Conservation (phyloP, 805 yeast species). For the Candida maris region DNA sequence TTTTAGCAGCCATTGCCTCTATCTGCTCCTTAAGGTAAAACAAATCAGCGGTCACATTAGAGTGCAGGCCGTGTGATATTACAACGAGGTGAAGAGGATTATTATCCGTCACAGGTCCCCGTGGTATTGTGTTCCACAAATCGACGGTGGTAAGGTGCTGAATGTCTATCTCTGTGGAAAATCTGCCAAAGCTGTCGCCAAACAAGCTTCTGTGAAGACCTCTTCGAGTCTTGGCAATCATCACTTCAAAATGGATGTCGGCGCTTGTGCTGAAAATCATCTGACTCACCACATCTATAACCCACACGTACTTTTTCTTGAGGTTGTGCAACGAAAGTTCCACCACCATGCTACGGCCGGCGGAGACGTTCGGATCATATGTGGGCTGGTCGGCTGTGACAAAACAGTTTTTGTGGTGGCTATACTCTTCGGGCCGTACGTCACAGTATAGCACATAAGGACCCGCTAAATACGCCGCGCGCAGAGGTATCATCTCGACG, state of each 20-base stretch:
- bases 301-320: constrained; percentile 63
- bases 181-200: constrained; percentile 23
- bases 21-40: constrained; percentile 78
- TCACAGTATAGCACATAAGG: constrained; percentile 87
- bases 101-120: constrained; percentile 26
- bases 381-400: constrained; percentile 76
- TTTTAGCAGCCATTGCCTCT: constrained; percentile 41
- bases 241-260: constrained; percentile 61
- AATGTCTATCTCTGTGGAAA: constrained; percentile 40
- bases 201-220: constrained; percentile 25
- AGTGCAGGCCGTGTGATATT: constrained; percentile 87
- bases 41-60: constrained; percentile 89
- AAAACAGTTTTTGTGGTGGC: constrained; percentile 48
- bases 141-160: constrained; percentile 57
- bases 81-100: constrained; percentile 79
- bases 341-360: constrained; percentile 60
- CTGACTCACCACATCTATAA: constrained; percentile 77
- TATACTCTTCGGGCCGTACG: constrained; percentile 63
- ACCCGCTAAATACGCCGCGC: constrained; percentile 86
- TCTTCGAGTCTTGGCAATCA: constrained; percentile 46
- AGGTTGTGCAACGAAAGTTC: constrained; percentile 65
- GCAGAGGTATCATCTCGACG: constrained; percentile 62
- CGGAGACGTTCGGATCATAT: constrained; percentile 66
- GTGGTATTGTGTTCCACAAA: constrained; percentile 73
- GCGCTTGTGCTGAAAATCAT: constrained; percentile 68